Conservation (phyloP, 2,329 filamentous ascomycete species). For the Mycocentrospora acerina region DNA sequence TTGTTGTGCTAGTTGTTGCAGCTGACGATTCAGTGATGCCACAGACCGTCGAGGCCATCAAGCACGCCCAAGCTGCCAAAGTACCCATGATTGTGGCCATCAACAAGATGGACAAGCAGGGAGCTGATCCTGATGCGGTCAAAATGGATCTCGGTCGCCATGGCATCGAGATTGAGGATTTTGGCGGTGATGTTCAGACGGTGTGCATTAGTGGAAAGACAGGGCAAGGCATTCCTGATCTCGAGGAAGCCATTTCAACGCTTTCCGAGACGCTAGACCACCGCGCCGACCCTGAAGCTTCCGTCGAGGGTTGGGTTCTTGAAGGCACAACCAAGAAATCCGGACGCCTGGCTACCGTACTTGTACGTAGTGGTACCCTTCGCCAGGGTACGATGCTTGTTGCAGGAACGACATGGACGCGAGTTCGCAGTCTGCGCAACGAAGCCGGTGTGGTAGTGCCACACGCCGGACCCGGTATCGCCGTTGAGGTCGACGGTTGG, state of each 20-base stretch:
- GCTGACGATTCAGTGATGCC: conserved; percentile 98
- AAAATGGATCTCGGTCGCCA: conserved; percentile 83
- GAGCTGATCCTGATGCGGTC: conserved; percentile 76
- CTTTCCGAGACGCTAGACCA: conserved; percentile 89
- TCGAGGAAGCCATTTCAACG: conserved; percentile 87
- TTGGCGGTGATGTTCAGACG: conserved; percentile 89
- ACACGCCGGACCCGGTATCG: conserved; percentile 81
- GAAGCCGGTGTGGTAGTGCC: conserved; percentile 73
- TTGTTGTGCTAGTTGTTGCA: conserved; percentile 92
- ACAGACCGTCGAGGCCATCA: conserved; percentile 93
- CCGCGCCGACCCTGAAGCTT: conserved; percentile 73
- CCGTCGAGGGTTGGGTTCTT: conserved; percentile 89
- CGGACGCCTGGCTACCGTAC: conserved; percentile 83
- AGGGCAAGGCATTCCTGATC: conserved; percentile 82
- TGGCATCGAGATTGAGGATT: conserved; percentile 91
- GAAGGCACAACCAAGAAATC: conserved; percentile 85
- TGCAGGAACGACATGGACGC: conserved; percentile 84
- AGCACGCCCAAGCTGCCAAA: conserved; percentile 81
- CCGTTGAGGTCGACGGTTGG: conserved; percentile 96
- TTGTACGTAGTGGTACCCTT: conserved; percentile 85
- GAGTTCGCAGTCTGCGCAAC: conserved; percentile 80
- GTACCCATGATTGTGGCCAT: conserved; percentile 97
- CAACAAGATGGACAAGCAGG: conserved; percentile 93
- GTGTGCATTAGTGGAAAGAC: conserved; percentile 93
- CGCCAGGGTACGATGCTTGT: conserved; percentile 79